Conservation (phyloP, 192 early-diverging fungal genomes). For the Coemansia umbellata region DNA sequence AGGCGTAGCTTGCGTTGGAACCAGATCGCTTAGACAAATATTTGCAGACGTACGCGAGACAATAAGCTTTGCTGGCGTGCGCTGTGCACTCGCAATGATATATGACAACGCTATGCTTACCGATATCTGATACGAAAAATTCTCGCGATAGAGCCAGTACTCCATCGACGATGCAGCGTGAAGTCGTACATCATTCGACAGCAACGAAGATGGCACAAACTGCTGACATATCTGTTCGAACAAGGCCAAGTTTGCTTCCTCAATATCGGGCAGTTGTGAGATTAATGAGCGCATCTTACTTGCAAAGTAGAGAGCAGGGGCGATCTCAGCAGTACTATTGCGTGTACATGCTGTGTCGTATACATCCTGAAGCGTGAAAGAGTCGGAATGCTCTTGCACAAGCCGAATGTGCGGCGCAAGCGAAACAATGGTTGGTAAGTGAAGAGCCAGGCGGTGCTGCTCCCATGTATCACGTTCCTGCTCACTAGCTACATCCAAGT, state of each 20-base stretch:
- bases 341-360: slow-evolving; percentile 84
- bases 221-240: slow-evolving; percentile 80
- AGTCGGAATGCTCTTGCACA: slow-evolving; percentile 87
- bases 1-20: slow-evolving; percentile 58
- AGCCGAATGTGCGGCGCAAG: slow-evolving; percentile 89
- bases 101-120: slow-evolving; percentile 89
- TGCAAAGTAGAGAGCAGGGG: slow-evolving; percentile 77
- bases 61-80: slow-evolving; percentile 82
- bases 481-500: slow-evolving; percentile 85
- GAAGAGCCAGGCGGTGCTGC: slow-evolving; percentile 72
- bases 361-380: slow-evolving; percentile 87
- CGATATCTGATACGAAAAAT: slow-evolving; percentile 89
- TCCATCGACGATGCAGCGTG: slow-evolving; percentile 78
- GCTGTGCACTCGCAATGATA: slow-evolving; percentile 80
- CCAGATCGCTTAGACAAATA: slow-evolving; percentile 82
- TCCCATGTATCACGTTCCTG: slow-evolving; percentile 63
- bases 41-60: slow-evolving; percentile 84
- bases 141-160: slow-evolving; percentile 92
- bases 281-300: slow-evolving; percentile 56
- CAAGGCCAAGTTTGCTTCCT: slow-evolving; percentile 79
- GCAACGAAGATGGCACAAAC: slow-evolving; percentile 80
- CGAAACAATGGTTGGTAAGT: slow-evolving; percentile 91
- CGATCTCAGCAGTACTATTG: slow-evolving; percentile 77
- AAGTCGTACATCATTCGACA: slow-evolving; percentile 76
- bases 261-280: slow-evolving; percentile 53